Percentiles rank a stretch among this genome's conserved stretches.
These are phyloP conservation scores for Prunus salicina DNA, from an alignment of 306 rosid genomes.

Conservation along the genomic window DNA sequence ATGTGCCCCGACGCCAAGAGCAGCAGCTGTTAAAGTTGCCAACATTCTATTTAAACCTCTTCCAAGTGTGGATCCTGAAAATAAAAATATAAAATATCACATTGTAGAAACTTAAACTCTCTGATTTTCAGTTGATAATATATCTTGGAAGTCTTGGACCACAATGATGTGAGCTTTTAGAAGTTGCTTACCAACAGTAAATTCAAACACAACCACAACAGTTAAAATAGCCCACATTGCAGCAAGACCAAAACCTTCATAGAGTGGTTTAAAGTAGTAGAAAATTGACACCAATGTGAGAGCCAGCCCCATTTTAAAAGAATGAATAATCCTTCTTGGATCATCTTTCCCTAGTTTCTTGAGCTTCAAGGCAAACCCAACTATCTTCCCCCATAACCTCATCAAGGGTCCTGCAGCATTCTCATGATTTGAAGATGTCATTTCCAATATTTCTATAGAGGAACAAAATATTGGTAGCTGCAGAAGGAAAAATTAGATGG, in stretches of 20 bases:
- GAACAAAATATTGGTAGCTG: neutral
- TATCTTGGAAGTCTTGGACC: too few relatives aligned
- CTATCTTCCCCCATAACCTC: neutral
- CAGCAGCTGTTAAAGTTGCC: conserved; percentile 35
- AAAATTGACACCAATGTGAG: conserved; percentile 27
- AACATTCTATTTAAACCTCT: conserved; percentile 35
- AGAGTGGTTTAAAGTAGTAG: conserved; percentile 27
- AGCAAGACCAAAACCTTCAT: conserved; percentile 19
- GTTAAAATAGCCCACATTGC: conserved; percentile 34
- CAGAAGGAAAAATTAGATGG: neutral
- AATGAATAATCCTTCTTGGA: conserved; percentile 25
- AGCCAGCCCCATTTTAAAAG: conserved; percentile 29
- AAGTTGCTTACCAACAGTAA: conserved; percentile 25
- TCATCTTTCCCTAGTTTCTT: conserved; percentile 28
- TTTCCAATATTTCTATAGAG: neutral
- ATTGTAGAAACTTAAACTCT: neutral
- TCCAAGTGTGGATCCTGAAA: conserved; percentile 43
- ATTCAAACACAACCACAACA: conserved; percentile 28
- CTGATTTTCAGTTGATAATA: neutral
- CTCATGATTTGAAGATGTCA: conserved; percentile 6
- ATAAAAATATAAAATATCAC: neutral
- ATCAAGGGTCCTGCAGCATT: neutral
- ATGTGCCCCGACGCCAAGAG: conserved; percentile 33
- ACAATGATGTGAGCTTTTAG: neutral
- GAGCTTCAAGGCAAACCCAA: neutral